Base-by-base conservation (phyloP, 2,329 filamentous ascomycete species). In the Colletotrichum horii region DNA sequence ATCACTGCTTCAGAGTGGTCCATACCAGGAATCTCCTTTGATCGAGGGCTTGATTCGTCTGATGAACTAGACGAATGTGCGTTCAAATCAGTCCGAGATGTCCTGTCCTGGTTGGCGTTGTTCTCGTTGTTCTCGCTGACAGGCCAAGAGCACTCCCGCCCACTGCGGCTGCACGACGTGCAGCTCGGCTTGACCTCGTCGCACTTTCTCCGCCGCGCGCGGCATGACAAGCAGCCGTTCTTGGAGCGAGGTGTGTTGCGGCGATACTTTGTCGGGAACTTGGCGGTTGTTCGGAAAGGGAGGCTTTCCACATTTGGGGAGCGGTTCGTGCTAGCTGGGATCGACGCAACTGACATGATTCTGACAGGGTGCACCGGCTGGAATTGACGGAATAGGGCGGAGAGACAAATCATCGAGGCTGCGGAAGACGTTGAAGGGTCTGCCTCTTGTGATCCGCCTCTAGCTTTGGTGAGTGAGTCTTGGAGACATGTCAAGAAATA, bases 21-120 rank as follows among this genome's bases (percentile, higher is more conserved):
- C 24, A 58, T 58, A 7, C 14, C 55, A 28, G 55, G 24, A 0
- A 58, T 16, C 2, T 16, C 26, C 1, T 19, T 58, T 0, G 8
- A 0, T 7, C 0, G 22, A 28, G 55, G 5, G 55, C 22, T 58
- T 24, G 24, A 0, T 0, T 16, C 26, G 2, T 28, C 24, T 6
- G 55, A 28, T 11, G 43, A 48, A 48, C 43, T 48, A 0, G 43
- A 48, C n/a, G 3, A 48, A 0, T 22, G 19, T 6, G 22, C 43
- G 14, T n/a, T 48, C 43, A 4, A 48, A 6, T 22, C 11, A 22
- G n/a, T 14, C 11, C 0, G 43, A 2, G 24, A 7, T 14, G 8
- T n/a, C n/a, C n/a, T 19, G 8, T 28, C 14, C 16, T 58, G 15
- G 14, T 0, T 15, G 22, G 0, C 8, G 1, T 58, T 19, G 0